These are phyloP conservation scores for Allomyces macrogynus DNA, from an alignment of 192 early-diverging fungal species.

Conservation along the genomic window DNA sequence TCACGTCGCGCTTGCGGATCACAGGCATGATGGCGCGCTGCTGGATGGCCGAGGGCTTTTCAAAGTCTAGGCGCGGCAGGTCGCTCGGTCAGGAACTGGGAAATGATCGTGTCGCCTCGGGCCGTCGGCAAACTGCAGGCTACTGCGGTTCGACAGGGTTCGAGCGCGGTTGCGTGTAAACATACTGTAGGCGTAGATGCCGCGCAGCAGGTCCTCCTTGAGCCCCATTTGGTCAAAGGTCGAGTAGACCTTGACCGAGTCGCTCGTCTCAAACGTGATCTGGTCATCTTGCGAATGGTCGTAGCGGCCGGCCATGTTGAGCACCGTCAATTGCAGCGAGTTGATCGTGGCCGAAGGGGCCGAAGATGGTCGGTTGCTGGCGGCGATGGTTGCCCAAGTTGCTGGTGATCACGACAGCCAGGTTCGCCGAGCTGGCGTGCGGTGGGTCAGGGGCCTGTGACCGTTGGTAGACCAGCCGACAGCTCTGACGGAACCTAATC, in stretches of 20 bases:
- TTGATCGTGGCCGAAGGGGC: too few species aligned
- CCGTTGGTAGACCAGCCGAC: too few species aligned
- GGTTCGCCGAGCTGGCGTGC: too few species aligned
- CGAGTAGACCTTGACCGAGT: constrained; percentile 59
- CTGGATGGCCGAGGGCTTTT: constrained; percentile 95
- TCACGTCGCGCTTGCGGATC: constrained; percentile 73
- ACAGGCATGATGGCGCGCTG: constrained; percentile 90
- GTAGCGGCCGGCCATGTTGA: constrained; percentile 10
- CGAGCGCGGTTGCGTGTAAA: too few species aligned
- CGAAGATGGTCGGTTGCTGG: too few species aligned
- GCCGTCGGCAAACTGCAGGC: not conserved
- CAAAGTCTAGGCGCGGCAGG: constrained; percentile 44
- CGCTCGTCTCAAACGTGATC: constrained; percentile 59
- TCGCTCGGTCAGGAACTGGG: not conserved
- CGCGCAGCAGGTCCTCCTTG: constrained; percentile 88
- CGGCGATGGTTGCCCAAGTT: too few species aligned
- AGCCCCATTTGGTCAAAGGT: constrained; percentile 89
- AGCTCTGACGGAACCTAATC: too few species aligned
- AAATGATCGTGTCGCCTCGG: too few species aligned
- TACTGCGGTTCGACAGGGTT: too few species aligned
- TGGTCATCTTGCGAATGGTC: constrained; percentile 26
- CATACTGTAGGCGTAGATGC: constrained; percentile 90
- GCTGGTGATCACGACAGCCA: too few species aligned
- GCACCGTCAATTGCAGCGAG: too few species aligned
- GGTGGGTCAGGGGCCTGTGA: too few species aligned